Evolutionary conservation across 2,329 filamentous ascomycete species (phyloP), one percentile per base, ranked within the genome.

Genomic region (Alternaria sp.): DNA sequence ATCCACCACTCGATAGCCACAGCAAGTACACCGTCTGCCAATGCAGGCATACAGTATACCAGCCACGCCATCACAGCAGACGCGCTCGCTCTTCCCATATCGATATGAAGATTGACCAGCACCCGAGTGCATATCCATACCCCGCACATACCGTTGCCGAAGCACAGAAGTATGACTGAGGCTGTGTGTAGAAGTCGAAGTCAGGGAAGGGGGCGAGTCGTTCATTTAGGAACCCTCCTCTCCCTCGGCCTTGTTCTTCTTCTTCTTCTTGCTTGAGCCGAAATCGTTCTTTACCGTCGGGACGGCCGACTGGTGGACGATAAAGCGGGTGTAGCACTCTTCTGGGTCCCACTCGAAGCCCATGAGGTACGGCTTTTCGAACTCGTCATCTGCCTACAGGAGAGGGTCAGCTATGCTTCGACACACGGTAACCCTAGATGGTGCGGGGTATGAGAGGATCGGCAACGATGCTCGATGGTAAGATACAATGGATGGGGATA

Each of bases 311-410:
- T 94, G 91, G 81, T 95, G 93, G 65, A 97, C 93, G 73, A 96
- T 85, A 75, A 98, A 86, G 67, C 89, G 87, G 56, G 92, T 94
- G 89, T 93, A 97, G 77, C 89, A 93, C 81, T 97, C 92, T 71
- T 97, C 91, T 79, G 91, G 92, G 82, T 97, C 92, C 94, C 94
- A 97, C 85, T 97, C 93, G 83, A 98, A 97, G 69, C 94, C 94
- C 74, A 90, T 90, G 70, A 98, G 90, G 85, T 94, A 93, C 66
- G 94, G 92, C 68, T 87, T 85, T 57, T 94, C 92, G 63, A 98
- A 85, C 80, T 97, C 94, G 78, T 98, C 94, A 74, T 98, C 94
- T 63, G 90, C 87, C 94, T 64, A 51, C 4, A 30, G 12, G 22
- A 27, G 18, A 4, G 41, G 46, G 64, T 76, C 57, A 78, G 71